A percentile compares a stretch with the other conserved stretches of the same genome.
Conservation (phyloP, 345 rosid species). For the Ceriops tagal region DNA sequence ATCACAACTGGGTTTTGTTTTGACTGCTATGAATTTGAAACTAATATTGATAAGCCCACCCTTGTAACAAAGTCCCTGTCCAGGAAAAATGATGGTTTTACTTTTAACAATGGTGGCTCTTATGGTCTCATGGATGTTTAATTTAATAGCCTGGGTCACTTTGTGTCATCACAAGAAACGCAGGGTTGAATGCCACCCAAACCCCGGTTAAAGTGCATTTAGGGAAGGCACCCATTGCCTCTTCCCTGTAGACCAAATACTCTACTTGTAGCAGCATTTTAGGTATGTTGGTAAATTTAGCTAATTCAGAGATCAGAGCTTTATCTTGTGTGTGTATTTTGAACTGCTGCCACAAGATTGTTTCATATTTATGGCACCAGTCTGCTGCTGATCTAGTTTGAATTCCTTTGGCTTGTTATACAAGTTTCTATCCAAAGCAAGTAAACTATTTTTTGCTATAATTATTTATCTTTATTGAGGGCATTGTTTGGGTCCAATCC, state of each 20-base stretch:
- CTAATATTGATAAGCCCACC: not conserved
- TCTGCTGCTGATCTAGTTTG: not conserved
- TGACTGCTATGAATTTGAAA: not conserved
- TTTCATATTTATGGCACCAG: not conserved
- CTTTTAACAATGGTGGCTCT: no score
- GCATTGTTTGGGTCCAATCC: constrained; percentile 14
- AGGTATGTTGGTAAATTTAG: not conserved
- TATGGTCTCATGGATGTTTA: no score
- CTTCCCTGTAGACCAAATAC: not conserved
- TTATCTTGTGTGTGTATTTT: not conserved
- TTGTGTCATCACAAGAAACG: no score
- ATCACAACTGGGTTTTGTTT: not conserved
- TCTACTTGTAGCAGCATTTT: constrained; percentile 2
- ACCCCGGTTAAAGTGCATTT: no score
- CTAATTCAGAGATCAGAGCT: not conserved
- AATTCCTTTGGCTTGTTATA: not conserved
- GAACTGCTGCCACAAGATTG: not conserved
- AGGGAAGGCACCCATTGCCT: no score
- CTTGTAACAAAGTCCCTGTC: not conserved
- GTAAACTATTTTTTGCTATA: not conserved
- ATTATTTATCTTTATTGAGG: constrained; percentile 1
- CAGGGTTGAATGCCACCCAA: no score
- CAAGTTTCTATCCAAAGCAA: not conserved
- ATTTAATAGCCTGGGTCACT: no score
- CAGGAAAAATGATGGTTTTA: not conserved